phyloP scores from a whole-genome alignment of 306 rosid genomes.

The Nissolia schottii region DNA sequence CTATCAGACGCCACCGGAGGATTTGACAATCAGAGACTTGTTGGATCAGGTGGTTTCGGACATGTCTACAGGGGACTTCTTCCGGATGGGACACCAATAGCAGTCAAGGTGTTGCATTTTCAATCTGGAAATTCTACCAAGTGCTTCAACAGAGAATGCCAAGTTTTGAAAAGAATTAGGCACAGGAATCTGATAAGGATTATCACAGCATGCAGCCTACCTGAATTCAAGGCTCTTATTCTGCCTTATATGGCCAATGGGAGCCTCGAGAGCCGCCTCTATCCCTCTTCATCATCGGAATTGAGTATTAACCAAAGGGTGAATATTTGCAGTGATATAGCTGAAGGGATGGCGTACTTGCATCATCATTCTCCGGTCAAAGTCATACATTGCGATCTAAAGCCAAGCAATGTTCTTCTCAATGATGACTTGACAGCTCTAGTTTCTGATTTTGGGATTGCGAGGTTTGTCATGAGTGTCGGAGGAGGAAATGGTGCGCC shows the following conservation, averaged over 20 bases:
- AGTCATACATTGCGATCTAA: conserved; percentile 74
- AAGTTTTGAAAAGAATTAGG: conserved; percentile 66
- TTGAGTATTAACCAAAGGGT: conserved; percentile 58
- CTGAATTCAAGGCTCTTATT: conserved; percentile 74
- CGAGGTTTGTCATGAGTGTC: conserved; percentile 49
- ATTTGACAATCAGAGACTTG: conserved; percentile 49
- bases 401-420: conserved; percentile 68
- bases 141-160: conserved; percentile 64
- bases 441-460: conserved; percentile 69
- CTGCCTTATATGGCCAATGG: conserved; percentile 77
- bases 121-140: conserved; percentile 63
- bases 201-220: conserved; percentile 70
- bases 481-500: conserved; percentile 46
- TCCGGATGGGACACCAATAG: conserved; percentile 48
- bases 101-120: conserved; percentile 55
- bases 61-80: conserved; percentile 58
- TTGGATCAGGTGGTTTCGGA: conserved; percentile 66
- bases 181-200: conserved; percentile 70
- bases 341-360: conserved; percentile 82
- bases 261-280: conserved; percentile 58
- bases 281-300: conserved; percentile 48
- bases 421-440: conserved; percentile 74
- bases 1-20: conserved; percentile 61
- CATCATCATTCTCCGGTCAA: conserved; percentile 70
- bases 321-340: conserved; percentile 67